These are phyloP conservation scores for Herpotrichia juniperi DNA, from an alignment of 2,329 filamentous ascomycete genomes.

Conservation along the genomic window DNA sequence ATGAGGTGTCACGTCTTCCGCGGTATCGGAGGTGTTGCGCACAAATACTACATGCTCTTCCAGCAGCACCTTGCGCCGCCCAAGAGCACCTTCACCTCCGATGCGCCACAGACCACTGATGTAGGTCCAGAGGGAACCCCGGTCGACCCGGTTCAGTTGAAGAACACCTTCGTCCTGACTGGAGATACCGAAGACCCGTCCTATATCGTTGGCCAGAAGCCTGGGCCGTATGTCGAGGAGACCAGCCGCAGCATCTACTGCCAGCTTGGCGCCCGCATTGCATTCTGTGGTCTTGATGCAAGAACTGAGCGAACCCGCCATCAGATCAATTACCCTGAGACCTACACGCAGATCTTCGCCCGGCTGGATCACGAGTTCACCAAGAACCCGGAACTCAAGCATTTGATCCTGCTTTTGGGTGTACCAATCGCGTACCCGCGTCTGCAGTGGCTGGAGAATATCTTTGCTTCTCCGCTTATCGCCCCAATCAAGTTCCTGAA, in stretches of 20 bases:
- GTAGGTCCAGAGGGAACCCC: conserved; percentile 58
- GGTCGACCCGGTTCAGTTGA: conserved; percentile 72
- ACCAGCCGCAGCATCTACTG: conserved; percentile 66
- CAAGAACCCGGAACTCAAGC: conserved; percentile 64
- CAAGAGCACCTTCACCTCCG: conserved; percentile 82
- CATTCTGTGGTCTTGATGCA: conserved; percentile 65
- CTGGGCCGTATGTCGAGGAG: conserved; percentile 71
- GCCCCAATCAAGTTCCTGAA: conserved; percentile 89
- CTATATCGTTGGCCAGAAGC: conserved; percentile 78
- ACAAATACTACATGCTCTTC: conserved; percentile 69
- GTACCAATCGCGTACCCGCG: conserved; percentile 75
- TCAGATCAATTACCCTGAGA: conserved; percentile 83
- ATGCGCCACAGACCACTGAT: conserved; percentile 62
- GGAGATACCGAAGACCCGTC: conserved; percentile 66
- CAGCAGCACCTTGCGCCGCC: conserved; percentile 84
- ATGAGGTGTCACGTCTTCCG: conserved; percentile 70
- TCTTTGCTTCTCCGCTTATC: conserved; percentile 84
- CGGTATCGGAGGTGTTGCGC: conserved; percentile 65
- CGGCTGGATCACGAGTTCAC: conserved; percentile 60
- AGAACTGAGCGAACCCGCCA: conserved; percentile 82
- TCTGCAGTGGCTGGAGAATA: conserved; percentile 95
- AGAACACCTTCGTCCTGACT: conserved; percentile 74
- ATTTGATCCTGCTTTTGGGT: conserved; percentile 67
- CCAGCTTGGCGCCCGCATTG: conserved; percentile 68
- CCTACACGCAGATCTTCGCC: conserved; percentile 66